Evolutionary conservation across 1,284 basidiomycete genomes (phyloP).

Genomic region (Sporisorium iseilematis-ciliati): DNA sequence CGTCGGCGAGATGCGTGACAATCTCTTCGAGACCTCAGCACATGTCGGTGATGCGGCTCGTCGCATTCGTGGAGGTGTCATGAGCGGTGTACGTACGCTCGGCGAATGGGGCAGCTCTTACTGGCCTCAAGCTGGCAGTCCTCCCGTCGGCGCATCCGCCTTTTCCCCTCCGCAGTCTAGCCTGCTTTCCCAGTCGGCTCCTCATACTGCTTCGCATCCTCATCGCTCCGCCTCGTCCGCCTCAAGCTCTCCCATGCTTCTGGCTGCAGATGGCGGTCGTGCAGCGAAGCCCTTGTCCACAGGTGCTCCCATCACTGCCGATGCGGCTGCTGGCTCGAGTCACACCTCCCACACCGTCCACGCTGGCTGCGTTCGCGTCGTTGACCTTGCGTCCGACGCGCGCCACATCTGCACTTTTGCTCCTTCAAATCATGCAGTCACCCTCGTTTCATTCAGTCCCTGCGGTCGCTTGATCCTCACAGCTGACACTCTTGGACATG

Average conservation of each 20-base stretch:
- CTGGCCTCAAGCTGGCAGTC: slow-evolving; percentile 37
- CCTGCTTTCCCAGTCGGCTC: slow-evolving; percentile 43
- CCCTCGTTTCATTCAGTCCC: slow-evolving; percentile 32
- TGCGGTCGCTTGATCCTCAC: slow-evolving; percentile 42
- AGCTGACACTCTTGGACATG: slow-evolving; percentile 39
- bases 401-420: slow-evolving; percentile 35
- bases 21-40: slow-evolving; percentile 46
- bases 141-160: slow-evolving; percentile 3
- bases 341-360: not conserved
- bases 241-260: slow-evolving; percentile 42
- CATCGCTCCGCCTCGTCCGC: slow-evolving; percentile 30
- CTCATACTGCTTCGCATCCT: slow-evolving; percentile 19
- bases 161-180: slow-evolving; percentile 27
- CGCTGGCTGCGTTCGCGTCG: slow-evolving; percentile 25
- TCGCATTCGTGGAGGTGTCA: slow-evolving; percentile 45
- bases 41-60: slow-evolving; percentile 49
- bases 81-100: slow-evolving; percentile 46
- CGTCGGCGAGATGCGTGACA: slow-evolving; percentile 47
- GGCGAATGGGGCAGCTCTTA: slow-evolving; percentile 52
- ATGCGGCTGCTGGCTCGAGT: not conserved
- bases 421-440: slow-evolving; percentile 24
- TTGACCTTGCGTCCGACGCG: slow-evolving; percentile 31
- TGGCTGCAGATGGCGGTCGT: slow-evolving; percentile 16
- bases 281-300: slow-evolving; percentile 22
- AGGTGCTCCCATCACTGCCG: slow-evolving; percentile 2